Conservation (phyloP, 805 yeast species). For the Zygosaccharomyces lentus region DNA sequence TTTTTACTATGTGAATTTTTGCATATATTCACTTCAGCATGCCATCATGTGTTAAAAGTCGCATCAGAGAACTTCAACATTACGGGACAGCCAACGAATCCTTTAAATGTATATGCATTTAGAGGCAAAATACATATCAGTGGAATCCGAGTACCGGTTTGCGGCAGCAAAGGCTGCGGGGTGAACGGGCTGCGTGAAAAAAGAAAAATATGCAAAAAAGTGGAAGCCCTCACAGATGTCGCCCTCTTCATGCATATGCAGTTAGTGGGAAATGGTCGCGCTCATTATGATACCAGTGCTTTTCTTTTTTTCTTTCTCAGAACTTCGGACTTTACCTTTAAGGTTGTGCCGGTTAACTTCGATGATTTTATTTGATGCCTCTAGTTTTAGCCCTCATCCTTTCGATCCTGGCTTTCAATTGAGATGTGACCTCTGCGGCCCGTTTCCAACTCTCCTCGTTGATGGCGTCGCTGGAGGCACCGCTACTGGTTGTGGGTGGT, state of each 20-base stretch:
- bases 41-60: slow-evolving; percentile 3
- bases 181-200: not conserved
- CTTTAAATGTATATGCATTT: slow-evolving; percentile 15
- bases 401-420: slow-evolving; percentile 80
- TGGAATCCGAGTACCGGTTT: not conserved
- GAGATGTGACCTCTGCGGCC: slow-evolving; percentile 85
- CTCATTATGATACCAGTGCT: not conserved
- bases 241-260: slow-evolving; percentile 4
- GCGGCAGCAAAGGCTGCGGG: not conserved
- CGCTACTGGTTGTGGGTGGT: slow-evolving; percentile 1
- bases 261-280: slow-evolving; percentile 1
- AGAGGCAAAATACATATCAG: slow-evolving; percentile 6
- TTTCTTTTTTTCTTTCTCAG: not conserved
- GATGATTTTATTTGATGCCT: slow-evolving; percentile 11
- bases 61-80: slow-evolving; percentile 1
- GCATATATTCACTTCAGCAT: not conserved
- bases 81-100: not conserved
- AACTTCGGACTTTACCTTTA: not conserved
- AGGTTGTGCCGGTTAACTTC: not conserved
- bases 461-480: slow-evolving; percentile 27
- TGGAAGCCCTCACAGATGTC: not conserved
- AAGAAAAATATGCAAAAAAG: not conserved
- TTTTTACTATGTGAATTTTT: not conserved
- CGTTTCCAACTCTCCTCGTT: slow-evolving; percentile 78
- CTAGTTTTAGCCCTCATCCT: slow-evolving; percentile 70